A percentile compares a stretch with the other conserved stretches of the same genome.
Conservation (phyloP, 768 basidiomycete species). For the Boletus subparvulus region DNA sequence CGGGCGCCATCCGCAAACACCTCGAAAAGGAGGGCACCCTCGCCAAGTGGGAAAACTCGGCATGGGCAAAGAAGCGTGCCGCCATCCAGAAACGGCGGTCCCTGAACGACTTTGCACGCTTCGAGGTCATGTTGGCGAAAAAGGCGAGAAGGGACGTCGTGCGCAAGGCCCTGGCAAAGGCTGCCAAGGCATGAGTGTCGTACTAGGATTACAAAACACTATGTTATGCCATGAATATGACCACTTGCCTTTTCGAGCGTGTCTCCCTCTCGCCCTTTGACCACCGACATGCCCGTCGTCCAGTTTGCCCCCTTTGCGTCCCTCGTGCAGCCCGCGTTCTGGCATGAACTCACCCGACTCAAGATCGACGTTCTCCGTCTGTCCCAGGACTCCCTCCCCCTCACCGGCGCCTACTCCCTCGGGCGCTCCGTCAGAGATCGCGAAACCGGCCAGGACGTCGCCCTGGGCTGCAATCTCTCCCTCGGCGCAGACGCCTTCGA, state of each 20-base stretch:
- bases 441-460: conserved; percentile 70
- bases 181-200: conserved; percentile 24
- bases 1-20: conserved; percentile 79
- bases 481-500: conserved; percentile 68
- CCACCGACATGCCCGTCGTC: conserved; percentile 51
- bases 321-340: conserved; percentile 86
- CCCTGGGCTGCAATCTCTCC: conserved; percentile 64
- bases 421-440: conserved; percentile 75
- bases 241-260: conserved; percentile 14
- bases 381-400: conserved; percentile 64
- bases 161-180: conserved; percentile 65
- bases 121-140: conserved; percentile 86
- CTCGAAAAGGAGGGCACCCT: conserved; percentile 82
- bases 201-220: not conserved
- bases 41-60: conserved; percentile 85
- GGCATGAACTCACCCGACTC: conserved; percentile 83
- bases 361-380: conserved; percentile 91
- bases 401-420: conserved; percentile 66
- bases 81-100: conserved; percentile 71
- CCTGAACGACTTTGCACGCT: conserved; percentile 90
- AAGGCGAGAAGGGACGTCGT: conserved; percentile 80
- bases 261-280: not conserved
- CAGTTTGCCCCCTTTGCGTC: conserved; percentile 91
- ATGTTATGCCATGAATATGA: conserved; percentile 6
- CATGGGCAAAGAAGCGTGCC: conserved; percentile 86